Evolutionary conservation across 2,329 filamentous ascomycete genomes (phyloP).

Genomic region (Hymenoscyphus salicellus): DNA sequence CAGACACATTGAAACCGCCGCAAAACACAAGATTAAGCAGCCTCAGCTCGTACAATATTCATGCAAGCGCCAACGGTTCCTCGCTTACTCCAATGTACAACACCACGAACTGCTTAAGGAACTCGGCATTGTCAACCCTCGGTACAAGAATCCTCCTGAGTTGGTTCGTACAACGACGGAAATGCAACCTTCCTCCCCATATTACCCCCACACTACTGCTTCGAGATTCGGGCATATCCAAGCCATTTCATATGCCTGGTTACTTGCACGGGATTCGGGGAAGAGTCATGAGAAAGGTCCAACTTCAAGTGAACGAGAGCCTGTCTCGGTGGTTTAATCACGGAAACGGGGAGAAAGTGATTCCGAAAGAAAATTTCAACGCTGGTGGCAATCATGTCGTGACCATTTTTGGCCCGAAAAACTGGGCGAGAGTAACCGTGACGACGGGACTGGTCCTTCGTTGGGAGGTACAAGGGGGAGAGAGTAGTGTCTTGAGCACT

Average conservation of each 20-base stretch:
- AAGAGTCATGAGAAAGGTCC: background rate
- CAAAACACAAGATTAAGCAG: background rate
- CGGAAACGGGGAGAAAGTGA: background rate
- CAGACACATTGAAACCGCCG: background rate
- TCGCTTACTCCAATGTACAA: background rate
- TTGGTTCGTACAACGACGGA: background rate
- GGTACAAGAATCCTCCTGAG: background rate
- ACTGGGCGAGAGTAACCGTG: background rate
- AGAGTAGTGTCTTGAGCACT: too few species aligned
- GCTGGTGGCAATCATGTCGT: background rate
- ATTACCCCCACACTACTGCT: background rate
- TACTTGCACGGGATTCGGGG: background rate
- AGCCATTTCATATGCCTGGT: background rate
- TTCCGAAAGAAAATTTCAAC: background rate
- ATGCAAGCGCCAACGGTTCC: background rate
- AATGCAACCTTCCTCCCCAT: background rate
- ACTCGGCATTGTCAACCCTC: background rate
- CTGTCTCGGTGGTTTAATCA: background rate
- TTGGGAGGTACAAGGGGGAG: too few species aligned
- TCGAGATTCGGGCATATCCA: background rate
- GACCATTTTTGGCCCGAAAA: background rate
- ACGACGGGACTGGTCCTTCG: too few species aligned
- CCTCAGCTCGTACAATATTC: background rate
- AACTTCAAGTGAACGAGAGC: background rate
- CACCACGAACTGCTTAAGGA: background rate